Conservation (phyloP, 2,329 filamentous ascomycete species). For the Chaetomium sp. region DNA sequence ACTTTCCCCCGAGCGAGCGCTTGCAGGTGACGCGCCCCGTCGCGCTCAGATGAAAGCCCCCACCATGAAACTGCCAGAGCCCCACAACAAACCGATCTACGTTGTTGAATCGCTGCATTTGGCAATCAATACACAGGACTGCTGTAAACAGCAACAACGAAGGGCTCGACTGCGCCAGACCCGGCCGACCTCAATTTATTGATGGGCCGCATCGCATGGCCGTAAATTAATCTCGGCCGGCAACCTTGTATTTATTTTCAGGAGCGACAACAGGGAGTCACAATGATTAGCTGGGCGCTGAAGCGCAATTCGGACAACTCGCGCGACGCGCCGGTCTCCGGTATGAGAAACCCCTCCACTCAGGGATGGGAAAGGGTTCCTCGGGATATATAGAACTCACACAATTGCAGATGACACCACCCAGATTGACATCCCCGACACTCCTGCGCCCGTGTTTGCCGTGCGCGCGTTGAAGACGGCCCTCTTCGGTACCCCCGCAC, state of each 20-base stretch:
- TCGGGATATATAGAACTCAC: conserved; percentile 5
- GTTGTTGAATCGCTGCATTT: conserved; percentile 24
- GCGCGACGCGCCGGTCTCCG: conserved; percentile 39
- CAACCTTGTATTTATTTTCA: not conserved
- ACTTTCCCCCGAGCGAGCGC: not conserved
- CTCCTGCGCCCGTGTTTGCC: conserved; percentile 67
- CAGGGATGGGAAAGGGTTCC: not conserved
- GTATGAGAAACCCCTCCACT: conserved; percentile 6
- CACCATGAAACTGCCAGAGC: not conserved
- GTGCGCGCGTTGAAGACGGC: conserved; percentile 66
- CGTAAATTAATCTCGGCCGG: not conserved
- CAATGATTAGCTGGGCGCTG: conserved; percentile 64
- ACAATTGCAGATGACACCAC: conserved; percentile 43
- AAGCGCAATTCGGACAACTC: conserved; percentile 48
- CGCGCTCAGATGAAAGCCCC: conserved; percentile 5
- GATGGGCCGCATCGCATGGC: not conserved
- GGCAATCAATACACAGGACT: conserved; percentile 23
- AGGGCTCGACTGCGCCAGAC: conserved; percentile 1
- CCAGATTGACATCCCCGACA: conserved; percentile 62
- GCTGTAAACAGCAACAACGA: conserved; percentile 24
- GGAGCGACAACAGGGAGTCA: conserved; percentile 12
- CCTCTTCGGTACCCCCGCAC: conserved; percentile 61
- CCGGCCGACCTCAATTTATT: not conserved
- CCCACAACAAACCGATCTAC: conserved; percentile 22
- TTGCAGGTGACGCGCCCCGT: conserved; percentile 11